These are phyloP conservation scores for Fistulifera solaris DNA, from an alignment of 108 stramenopile genomes.

Conservation along the genomic window DNA sequence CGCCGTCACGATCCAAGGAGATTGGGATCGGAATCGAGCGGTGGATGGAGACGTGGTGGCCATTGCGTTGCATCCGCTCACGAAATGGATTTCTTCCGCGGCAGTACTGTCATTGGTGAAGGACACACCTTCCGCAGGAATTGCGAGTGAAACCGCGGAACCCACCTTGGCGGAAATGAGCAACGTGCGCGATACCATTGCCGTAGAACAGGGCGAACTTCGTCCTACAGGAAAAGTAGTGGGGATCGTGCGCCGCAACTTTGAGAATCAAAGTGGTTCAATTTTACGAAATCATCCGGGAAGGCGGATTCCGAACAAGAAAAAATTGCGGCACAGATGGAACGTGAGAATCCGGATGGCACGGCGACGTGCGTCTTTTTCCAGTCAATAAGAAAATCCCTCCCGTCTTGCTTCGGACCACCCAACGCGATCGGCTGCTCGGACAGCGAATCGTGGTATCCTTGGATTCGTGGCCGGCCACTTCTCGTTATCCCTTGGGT, in stretches of 20 bases:
- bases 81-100: conserved; percentile 35
- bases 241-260: conserved; percentile 81
- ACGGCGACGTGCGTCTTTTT: conserved; percentile 76
- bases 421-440: conserved; percentile 61
- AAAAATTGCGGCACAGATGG: conserved; percentile 61
- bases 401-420: conserved; percentile 70
- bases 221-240: conserved; percentile 81
- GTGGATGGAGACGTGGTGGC: conserved; percentile 96
- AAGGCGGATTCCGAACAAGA: conserved; percentile 40
- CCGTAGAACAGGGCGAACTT: conserved; percentile 30
- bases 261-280: conserved; percentile 64
- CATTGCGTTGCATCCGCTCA: conserved; percentile 57
- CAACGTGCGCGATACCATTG: conserved; percentile 49
- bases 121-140: conserved; percentile 18
- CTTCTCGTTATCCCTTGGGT: conserved; percentile 82
- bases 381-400: conserved; percentile 85
- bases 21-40: conserved; percentile 80
- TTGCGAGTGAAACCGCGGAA: conserved; percentile 63
- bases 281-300: conserved; percentile 30
- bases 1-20: conserved; percentile 54
- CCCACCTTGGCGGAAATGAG: conserved; percentile 48
- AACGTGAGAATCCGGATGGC: conserved; percentile 73
- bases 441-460: conserved; percentile 77
- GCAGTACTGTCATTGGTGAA: background rate
- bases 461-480: conserved; percentile 88